Evolutionary conservation across 805 yeast species (phyloP), one percentile per base, ranked within the genome.

Genomic region (Schwanniomyces vanrijiae): DNA sequence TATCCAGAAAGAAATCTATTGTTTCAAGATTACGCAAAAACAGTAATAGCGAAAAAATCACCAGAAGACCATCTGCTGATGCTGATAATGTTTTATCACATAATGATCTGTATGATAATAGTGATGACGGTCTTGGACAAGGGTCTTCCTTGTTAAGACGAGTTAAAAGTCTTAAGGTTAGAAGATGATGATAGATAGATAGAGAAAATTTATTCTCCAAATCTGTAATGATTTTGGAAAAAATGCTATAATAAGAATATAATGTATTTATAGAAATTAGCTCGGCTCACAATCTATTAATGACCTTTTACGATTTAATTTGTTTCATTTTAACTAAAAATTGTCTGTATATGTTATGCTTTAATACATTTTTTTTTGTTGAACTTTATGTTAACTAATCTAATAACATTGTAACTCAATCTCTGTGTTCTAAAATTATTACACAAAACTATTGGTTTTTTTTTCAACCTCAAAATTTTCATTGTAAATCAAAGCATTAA

Each of bases 161-260:
- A 63, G 97, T 91, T 39, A 89, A 87, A 69, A 88, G 96, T 72
- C 78, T 91, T 70, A 88, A 88, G 66, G 96, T 89, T 37, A 82
- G 88, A n/a, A 65, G 76, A 51, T 68, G 64, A 58, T 71, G 58
- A 51, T 43, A 21, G 25, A 37, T 37, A 37, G 35, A 31, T 31
- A 31, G 35, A 31, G 10, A 31, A 31, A 18, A 16, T 16, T 37
- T 20, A 37, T 11, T 20, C 39, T 8, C 22, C 25, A 37, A 21
- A 20, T 5, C 24, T 5, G 16, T 34, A 20, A n/a, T 37, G 24
- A 13, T 37, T 9, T 18, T 19, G 6, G 20, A 8, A 37, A 11
- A 13, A 37, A 11, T 20, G 22, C 16, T 37, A 9, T 6, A 13
- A 20, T 7, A n/a, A 19, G 35, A 19, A 31, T 18, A 21, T 8